Evolutionary conservation across 345 rosid genomes (phyloP).

Genomic region (Corymbia maculata): DNA sequence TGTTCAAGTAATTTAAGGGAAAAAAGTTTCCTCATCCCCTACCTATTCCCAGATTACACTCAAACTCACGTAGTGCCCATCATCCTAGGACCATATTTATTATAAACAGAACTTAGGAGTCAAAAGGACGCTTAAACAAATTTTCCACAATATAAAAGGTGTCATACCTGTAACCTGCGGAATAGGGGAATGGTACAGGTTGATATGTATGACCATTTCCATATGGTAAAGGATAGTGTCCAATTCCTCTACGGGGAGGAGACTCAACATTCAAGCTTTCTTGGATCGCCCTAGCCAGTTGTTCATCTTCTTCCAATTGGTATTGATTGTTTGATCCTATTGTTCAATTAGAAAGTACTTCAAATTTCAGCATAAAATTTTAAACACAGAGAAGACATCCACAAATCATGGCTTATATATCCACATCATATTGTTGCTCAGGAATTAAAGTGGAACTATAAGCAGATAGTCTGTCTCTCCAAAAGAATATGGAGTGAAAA

Average conservation of each 20-base stretch:
- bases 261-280: constrained; percentile 68
- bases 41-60: neutral
- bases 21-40: neutral
- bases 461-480: neutral
- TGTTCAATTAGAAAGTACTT: constrained; percentile 7
- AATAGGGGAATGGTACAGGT: constrained; percentile 39
- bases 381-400: neutral
- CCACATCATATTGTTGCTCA: neutral
- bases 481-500: neutral
- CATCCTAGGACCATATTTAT: neutral
- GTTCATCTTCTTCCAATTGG: constrained; percentile 81
- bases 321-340: constrained; percentile 32
- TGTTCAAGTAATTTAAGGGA: neutral
- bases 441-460: neutral
- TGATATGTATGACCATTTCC: constrained; percentile 37
- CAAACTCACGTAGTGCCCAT: neutral
- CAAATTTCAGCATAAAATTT: constrained; percentile 2
- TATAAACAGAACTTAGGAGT: neutral
- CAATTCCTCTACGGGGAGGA: constrained; percentile 34
- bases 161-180: constrained; percentile 69
- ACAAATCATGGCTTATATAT: neutral
- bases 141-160: neutral
- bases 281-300: constrained; percentile 83
- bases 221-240: constrained; percentile 3
- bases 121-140: neutral